Percentiles rank a stretch among this genome's conserved stretches.
These are phyloP conservation scores for Xylaria hypoxylon DNA, from an alignment of 2,329 filamentous ascomycete genomes.

Conservation along the genomic window DNA sequence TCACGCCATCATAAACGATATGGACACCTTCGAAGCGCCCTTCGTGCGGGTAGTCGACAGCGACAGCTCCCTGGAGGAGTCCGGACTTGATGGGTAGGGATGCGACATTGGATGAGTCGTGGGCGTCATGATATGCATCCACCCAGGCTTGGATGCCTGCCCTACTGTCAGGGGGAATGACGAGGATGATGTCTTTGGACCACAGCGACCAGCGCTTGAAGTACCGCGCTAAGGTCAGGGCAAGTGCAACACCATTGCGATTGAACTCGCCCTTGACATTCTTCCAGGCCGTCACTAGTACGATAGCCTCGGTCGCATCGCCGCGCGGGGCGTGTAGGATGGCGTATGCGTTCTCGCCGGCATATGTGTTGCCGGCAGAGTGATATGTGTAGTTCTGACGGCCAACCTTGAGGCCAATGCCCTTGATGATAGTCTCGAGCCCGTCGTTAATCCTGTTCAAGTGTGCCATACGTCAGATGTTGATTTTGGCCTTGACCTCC, in stretches of 20 bases:
- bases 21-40: conserved; percentile 88
- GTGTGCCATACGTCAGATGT: conserved; percentile 28
- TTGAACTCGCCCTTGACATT: conserved; percentile 85
- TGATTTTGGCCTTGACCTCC: too few relatives aligned
- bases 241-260: conserved; percentile 85
- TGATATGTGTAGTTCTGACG: conserved; percentile 89
- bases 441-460: conserved; percentile 70
- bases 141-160: conserved; percentile 96
- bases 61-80: conserved; percentile 89
- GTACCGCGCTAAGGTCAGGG: conserved; percentile 88
- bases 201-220: conserved; percentile 98
- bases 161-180: conserved; percentile 88
- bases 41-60: conserved; percentile 91
- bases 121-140: conserved; percentile 94
- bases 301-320: conserved; percentile 96
- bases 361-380: conserved; percentile 77
- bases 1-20: conserved; percentile 93
- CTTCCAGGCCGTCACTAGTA: conserved; percentile 88
- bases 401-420: conserved; percentile 86
- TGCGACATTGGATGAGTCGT: conserved; percentile 76
- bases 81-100: conserved; percentile 90
- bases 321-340: conserved; percentile 93
- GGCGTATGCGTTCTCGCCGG: conserved; percentile 92
- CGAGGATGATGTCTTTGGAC: conserved; percentile 97
- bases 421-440: conserved; percentile 79